Conservation (phyloP, 192 early-diverging fungal genomes). For the Obelidium mucronatum region DNA sequence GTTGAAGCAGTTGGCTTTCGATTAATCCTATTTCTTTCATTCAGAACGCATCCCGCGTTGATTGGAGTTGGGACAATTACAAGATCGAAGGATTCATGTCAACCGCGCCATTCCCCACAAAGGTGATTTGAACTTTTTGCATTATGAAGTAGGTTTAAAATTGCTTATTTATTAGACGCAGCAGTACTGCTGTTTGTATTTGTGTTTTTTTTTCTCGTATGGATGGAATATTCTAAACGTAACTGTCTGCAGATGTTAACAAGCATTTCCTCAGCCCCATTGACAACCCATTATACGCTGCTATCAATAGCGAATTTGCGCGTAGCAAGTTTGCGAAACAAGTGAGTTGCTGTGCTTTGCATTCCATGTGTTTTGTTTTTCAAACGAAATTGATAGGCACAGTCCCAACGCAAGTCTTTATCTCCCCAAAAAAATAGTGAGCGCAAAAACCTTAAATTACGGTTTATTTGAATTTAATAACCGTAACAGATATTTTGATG, state of each 20-base stretch:
- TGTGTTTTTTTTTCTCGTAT: not conserved
- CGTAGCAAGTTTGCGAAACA: conserved; percentile 44
- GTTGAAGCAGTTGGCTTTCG: not conserved
- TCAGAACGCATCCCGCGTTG: not conserved
- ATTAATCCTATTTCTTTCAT: not conserved
- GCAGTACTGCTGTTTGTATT: conserved; percentile 61
- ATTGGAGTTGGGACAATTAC: not conserved
- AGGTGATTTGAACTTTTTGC: conserved; percentile 37
- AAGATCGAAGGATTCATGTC: conserved; percentile 52
- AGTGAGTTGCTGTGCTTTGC: too few relatives aligned
- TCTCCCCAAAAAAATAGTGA: not conserved
- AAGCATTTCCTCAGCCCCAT: conserved; percentile 48
- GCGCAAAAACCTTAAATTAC: too few relatives aligned
- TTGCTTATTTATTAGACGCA: conserved; percentile 44
- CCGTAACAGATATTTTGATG: too few relatives aligned
- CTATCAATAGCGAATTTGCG: conserved; percentile 48
- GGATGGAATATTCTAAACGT: not conserved
- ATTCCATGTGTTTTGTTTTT: too few relatives aligned
- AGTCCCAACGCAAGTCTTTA: too few relatives aligned
- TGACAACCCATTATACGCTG: conserved; percentile 41
- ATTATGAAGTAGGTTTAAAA: not conserved
- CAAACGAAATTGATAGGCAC: too few relatives aligned
- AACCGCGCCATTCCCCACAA: conserved; percentile 37
- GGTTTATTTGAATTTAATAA: too few relatives aligned
- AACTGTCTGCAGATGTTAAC: conserved; percentile 59